Base-by-base conservation (phyloP, 352 stramenopile genomes). In the Phytophthora lateralis region DNA sequence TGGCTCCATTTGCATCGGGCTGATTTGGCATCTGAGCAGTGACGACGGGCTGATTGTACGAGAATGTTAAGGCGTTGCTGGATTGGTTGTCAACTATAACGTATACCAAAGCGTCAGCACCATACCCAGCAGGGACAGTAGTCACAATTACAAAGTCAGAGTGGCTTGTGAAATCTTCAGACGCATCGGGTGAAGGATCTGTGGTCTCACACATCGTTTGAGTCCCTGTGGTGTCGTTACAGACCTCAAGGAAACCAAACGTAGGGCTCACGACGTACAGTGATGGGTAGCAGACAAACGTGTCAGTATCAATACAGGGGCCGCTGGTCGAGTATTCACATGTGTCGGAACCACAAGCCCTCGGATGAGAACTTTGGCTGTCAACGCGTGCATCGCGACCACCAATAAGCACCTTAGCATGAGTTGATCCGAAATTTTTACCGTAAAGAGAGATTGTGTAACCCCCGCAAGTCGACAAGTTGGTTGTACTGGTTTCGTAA, bases 11-110 rank as follows among this genome's bases (percentile, higher is more conserved):
- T 30, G 80, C 80, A 43, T 89, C 80, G 0, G 73, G 71, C 47
- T 87, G 78, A 44, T 89, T 89, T 6, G 80, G 80, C 73, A 89
- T 87, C 38, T 89, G 79, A 3, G 76, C 63, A 17, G 54, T 60
- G 39, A 89, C 65, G 4, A 89, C 57, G 4, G 79, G 79, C 37
- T 87, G 75, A 41, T 89, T 89, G 65, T 87, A 89, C 21, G 76
- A 75, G 10, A 82, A 87, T 6, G 20, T 18, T 1, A 89, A 56
- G 6, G 74, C 43, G n/a, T 89, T 87, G 48, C 79, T 89, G 0
- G 66, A 48, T 44, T 78, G 66, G 30, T 73, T 60, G 17, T 85
- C 76, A 18, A 89, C 63, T n/a, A 89, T 62, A 20, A 89, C 76
- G 20, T 58, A 68, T 0, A 87, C 51, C 3, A 70, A 43, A 0